Percentiles rank a stretch among this genome's conserved stretches.
These are phyloP conservation scores for Penicillium canescens DNA, from an alignment of 495 filamentous ascomycete genomes.

Conservation along the genomic window DNA sequence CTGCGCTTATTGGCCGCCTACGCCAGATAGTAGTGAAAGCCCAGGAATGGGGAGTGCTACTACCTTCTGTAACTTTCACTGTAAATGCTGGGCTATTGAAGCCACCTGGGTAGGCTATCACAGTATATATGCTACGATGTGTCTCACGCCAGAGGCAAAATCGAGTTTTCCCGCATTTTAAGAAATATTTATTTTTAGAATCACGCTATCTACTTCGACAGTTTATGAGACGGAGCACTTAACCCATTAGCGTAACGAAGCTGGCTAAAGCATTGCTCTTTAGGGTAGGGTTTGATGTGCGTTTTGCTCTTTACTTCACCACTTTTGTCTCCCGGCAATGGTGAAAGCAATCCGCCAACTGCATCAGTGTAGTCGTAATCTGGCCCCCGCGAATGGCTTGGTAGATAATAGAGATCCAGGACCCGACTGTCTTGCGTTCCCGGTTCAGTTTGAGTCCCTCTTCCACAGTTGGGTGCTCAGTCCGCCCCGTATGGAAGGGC, in stretches of 20 bases:
- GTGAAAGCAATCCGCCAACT: neutral
- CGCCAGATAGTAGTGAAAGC: neutral
- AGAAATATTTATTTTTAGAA: too few species aligned
- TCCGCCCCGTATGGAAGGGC: constrained; percentile 19
- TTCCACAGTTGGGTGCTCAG: constrained; percentile 18
- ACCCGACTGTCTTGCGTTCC: constrained; percentile 23
- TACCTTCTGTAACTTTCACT: neutral
- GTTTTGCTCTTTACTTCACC: neutral
- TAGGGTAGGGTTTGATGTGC: neutral
- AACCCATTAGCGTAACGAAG: neutral
- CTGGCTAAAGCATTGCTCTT: neutral
- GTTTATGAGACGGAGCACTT: neutral
- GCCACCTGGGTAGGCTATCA: neutral
- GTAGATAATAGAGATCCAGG: constrained; percentile 21
- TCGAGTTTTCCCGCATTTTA: too few species aligned
- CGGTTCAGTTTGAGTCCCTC: neutral
- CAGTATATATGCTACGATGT: neutral
- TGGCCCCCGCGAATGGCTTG: constrained; percentile 8
- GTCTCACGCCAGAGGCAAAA: neutral
- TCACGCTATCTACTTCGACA: too few species aligned
- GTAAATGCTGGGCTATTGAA: neutral
- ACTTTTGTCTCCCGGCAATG: neutral
- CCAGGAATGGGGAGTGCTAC: neutral
- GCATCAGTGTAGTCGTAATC: neutral
- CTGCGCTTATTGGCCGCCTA: neutral